Evolutionary conservation across 129 eudicot genomes (phyloP).

Genomic region (Ambrosia artemisiifolia): DNA sequence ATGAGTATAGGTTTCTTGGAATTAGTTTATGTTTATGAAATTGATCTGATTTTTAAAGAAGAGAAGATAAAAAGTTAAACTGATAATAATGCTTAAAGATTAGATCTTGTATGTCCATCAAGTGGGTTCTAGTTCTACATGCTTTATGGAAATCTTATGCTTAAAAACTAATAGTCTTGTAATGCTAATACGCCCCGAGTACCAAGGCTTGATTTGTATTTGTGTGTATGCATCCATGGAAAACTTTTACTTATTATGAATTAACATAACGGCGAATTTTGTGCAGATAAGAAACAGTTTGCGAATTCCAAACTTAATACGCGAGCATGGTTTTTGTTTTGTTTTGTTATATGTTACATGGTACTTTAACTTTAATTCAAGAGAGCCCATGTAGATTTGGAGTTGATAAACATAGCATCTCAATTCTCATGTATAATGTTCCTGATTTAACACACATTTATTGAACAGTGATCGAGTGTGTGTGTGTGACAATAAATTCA

Average conservation of each 20-base stretch:
- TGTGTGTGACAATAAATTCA: slow-evolving; percentile 3
- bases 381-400: not conserved
- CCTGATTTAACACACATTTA: not conserved
- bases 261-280: not conserved
- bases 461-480: not conserved
- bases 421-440: not conserved
- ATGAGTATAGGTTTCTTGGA: slow-evolving; percentile 9
- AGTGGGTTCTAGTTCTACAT: slow-evolving; percentile 13
- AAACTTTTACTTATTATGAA: not conserved
- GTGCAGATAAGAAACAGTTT: not conserved
- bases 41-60: slow-evolving; percentile 14
- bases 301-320: not conserved
- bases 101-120: slow-evolving; percentile 8
- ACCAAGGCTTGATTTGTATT: not conserved
- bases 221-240: not conserved
- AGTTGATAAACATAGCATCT: not conserved
- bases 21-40: slow-evolving; percentile 9
- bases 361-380: not conserved
- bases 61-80: slow-evolving; percentile 3
- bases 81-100: slow-evolving; percentile 22
- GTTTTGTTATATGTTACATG: not conserved
- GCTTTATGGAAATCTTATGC: slow-evolving; percentile 15
- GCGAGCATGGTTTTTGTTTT: not conserved
- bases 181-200: not conserved
- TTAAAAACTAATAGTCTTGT: not conserved